Evolutionary conservation across 495 filamentous ascomycete species (phyloP).

Genomic region (Lophiostoma macrostomum): DNA sequence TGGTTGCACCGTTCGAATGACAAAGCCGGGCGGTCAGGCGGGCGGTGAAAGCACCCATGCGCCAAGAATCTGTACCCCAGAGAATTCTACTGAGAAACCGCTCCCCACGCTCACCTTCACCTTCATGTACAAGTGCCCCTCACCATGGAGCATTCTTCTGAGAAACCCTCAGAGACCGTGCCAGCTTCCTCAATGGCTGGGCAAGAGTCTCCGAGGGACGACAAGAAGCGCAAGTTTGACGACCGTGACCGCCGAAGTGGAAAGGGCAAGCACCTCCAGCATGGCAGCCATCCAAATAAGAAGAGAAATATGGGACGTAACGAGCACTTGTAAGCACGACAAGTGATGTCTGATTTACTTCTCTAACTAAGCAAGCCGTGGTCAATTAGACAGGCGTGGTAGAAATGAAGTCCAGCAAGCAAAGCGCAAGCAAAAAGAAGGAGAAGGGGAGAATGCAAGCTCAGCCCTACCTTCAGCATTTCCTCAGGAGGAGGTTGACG

Average conservation of each 20-base stretch:
- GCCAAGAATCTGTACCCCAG: not conserved
- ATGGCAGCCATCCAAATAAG: constrained; percentile 46
- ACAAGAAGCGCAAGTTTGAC: constrained; percentile 34
- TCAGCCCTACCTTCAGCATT: constrained; percentile 58
- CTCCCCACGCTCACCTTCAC: not conserved
- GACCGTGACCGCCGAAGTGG: constrained; percentile 10
- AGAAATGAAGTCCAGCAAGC: constrained; percentile 55
- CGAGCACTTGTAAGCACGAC: constrained; percentile 63
- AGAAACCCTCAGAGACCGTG: not conserved
- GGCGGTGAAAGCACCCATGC: not conserved
- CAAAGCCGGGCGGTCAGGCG: too few species aligned
- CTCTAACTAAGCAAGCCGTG: constrained; percentile 63
- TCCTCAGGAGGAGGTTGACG: constrained; percentile 74
- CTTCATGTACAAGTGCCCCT: constrained; percentile 13
- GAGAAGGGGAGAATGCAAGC: constrained; percentile 26
- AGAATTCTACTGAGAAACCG: not conserved
- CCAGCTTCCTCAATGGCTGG: not conserved
- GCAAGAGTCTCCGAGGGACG: constrained; percentile 3
- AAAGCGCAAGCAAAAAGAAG: constrained; percentile 57
- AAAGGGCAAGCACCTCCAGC: constrained; percentile 32
- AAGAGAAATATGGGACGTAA: constrained; percentile 64
- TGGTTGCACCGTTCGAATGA: too few species aligned
- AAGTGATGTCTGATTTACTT: too few species aligned
- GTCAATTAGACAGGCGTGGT: constrained; percentile 61
- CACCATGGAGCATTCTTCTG: constrained; percentile 22